Conservation (phyloP, 192 early-diverging fungal species). For the Linnemannia zychae region DNA sequence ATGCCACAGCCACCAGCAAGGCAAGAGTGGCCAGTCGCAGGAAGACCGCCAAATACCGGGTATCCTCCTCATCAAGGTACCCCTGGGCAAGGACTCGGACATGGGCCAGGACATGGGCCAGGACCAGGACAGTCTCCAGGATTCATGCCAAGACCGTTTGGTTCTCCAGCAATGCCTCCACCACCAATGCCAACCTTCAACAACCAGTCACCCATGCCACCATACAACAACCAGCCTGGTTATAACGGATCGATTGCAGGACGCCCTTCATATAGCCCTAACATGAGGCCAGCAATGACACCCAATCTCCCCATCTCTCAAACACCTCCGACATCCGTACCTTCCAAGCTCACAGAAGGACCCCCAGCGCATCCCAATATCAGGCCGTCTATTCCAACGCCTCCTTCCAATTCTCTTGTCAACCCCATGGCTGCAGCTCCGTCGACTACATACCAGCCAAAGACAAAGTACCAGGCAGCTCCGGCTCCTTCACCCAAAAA, state of each 20-base stretch:
- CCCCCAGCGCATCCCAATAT: not conserved
- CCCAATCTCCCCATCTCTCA: not conserved
- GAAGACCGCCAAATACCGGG: slow-evolving; percentile 18
- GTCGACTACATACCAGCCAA: slow-evolving; percentile 31
- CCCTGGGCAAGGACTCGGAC: not conserved
- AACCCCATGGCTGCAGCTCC: slow-evolving; percentile 21
- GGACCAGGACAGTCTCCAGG: slow-evolving; percentile 14
- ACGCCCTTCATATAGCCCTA: slow-evolving; percentile 33
- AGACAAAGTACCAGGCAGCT: slow-evolving; percentile 40
- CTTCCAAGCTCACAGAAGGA: not conserved
- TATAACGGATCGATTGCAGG: not conserved
- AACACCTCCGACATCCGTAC: not conserved
- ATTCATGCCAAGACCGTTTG: slow-evolving; percentile 26
- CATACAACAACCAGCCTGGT: slow-evolving; percentile 6
- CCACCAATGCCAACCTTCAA: slow-evolving; percentile 6
- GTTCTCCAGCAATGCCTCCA: not conserved
- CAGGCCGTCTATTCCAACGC: not conserved
- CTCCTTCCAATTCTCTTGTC: not conserved
- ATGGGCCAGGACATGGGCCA: slow-evolving; percentile 6
- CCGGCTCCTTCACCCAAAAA: slow-evolving; percentile 39
- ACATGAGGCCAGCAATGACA: not conserved
- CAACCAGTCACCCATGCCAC: not conserved
- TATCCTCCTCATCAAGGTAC: slow-evolving; percentile 16
- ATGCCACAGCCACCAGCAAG: slow-evolving; percentile 35
- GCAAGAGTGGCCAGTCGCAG: slow-evolving; percentile 45